Percentiles rank a stretch among this genome's conserved stretches.
phyloP scores from a whole-genome alignment of 1,139 yeast genomes.

The Yamadazyma conglobata region DNA sequence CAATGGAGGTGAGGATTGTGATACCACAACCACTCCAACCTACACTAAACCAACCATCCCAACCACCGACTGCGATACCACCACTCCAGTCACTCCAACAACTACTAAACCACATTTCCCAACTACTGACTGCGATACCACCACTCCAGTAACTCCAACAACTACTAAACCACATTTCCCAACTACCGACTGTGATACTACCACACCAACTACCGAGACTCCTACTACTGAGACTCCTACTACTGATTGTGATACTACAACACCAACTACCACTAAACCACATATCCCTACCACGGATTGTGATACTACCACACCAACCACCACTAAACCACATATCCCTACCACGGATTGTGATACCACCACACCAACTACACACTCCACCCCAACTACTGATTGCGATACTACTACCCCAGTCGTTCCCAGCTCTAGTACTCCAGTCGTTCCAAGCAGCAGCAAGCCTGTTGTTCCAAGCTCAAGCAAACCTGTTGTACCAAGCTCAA shows the following conservation, averaged over 20 bases:
- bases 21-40: conserved; percentile 5
- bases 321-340: conserved; percentile 5
- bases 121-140: conserved; percentile 19
- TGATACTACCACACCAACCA: conserved; percentile 19
- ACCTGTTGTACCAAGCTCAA: too few relatives aligned
- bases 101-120: not conserved
- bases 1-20: conserved; percentile 8
- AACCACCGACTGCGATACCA: conserved; percentile 17
- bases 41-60: conserved; percentile 5
- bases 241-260: conserved; percentile 21
- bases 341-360: conserved; percentile 18
- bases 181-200: conserved; percentile 1
- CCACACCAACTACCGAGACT: not conserved
- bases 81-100: conserved; percentile 14
- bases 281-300: conserved; percentile 13
- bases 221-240: conserved; percentile 12
- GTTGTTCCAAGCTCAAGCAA: too few relatives aligned
- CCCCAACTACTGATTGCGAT: conserved; percentile 17
- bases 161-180: conserved; percentile 12
- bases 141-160: conserved; percentile 13
- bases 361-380: conserved; percentile 12
- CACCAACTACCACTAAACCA: conserved; percentile 6
- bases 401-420: conserved; percentile 16
- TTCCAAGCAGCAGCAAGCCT: too few relatives aligned
- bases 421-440: too few relatives aligned